phyloP scores from a whole-genome alignment of 179 eudicot species.

The Pouteria campechiana region DNA sequence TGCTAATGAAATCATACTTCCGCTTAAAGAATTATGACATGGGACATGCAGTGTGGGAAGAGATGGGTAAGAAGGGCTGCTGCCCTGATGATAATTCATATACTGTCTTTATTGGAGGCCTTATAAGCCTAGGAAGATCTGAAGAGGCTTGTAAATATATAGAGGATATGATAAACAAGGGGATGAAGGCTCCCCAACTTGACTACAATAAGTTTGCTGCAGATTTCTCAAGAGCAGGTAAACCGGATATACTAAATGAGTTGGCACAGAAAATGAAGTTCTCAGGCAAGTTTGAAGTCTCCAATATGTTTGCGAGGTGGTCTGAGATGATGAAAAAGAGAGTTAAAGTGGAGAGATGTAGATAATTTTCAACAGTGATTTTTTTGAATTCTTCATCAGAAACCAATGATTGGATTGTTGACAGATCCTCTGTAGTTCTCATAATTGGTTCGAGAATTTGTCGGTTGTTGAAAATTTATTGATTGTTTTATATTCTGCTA shows the following conservation, averaged over 20 bases:
- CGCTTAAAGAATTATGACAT: slow-evolving; percentile 35
- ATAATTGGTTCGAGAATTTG: no score
- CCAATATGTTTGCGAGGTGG: slow-evolving; percentile 50
- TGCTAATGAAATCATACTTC: slow-evolving; percentile 79
- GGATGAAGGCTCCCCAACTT: slow-evolving; percentile 80
- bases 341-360: slow-evolving; percentile 11
- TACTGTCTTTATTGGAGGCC: slow-evolving; percentile 65
- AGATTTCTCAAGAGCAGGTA: slow-evolving; percentile 53
- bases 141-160: slow-evolving; percentile 67
- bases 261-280: slow-evolving; percentile 58
- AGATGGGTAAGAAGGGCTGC: slow-evolving; percentile 64
- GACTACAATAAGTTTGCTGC: slow-evolving; percentile 61
- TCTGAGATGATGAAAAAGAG: slow-evolving; percentile 49
- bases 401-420: no score
- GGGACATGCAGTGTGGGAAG: slow-evolving; percentile 74
- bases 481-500: no score
- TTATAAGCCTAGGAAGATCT: slow-evolving; percentile 56
- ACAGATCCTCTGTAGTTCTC: no score
- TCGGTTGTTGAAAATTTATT: no score
- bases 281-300: slow-evolving; percentile 56
- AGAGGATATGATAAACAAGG: slow-evolving; percentile 78
- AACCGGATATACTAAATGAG: slow-evolving; percentile 48
- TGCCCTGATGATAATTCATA: slow-evolving; percentile 91
- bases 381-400: no score
- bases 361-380: no score